Evolutionary conservation across 352 stramenopile species (phyloP).

Genomic region (Pythium apleroticum): DNA sequence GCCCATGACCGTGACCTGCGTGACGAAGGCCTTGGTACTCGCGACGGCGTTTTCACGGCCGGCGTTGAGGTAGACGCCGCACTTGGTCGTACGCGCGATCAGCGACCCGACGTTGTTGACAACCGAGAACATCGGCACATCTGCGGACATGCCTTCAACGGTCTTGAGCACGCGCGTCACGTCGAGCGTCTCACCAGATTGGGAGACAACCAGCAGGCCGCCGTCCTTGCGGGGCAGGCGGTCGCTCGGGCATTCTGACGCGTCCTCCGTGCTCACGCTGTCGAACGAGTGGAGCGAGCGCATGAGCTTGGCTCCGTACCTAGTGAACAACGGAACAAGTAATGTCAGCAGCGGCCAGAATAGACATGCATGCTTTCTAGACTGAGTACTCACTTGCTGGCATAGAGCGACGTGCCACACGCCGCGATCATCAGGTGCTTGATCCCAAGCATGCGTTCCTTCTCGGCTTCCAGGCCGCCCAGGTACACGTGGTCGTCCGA

Average conservation of each 20-base stretch:
- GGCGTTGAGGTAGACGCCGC: conserved; percentile 98
- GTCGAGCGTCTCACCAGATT: conserved; percentile 98
- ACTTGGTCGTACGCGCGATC: conserved; percentile 93
- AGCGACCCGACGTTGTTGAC: conserved; percentile 97
- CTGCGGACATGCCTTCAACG: conserved; percentile 66
- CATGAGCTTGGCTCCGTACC: conserved; percentile 94
- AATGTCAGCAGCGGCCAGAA: neutral
- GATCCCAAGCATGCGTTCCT: conserved; percentile 89
- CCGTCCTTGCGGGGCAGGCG: conserved; percentile 87
- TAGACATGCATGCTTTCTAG: neutral
- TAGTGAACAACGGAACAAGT: conserved; percentile 1
- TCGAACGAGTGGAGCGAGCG: conserved; percentile 95
- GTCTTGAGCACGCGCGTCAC: conserved; percentile 93
- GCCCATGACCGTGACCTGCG: conserved; percentile 92
- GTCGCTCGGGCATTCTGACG: conserved; percentile 88
- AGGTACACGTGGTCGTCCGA: conserved; percentile 93
- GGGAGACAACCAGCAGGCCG: conserved; percentile 95
- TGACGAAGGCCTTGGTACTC: conserved; percentile 99
- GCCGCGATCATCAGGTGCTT: conserved; percentile 94
- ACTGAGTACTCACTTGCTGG: conserved; percentile 81
- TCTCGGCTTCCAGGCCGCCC: conserved; percentile 91
- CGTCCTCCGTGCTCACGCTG: conserved; percentile 90
- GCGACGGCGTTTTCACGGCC: conserved; percentile 98
- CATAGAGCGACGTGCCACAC: conserved; percentile 95
- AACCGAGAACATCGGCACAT: conserved; percentile 90